Evolutionary conservation across 2,329 filamentous ascomycete species (phyloP).

Genomic region (Colletotrichum liaoningense): DNA sequence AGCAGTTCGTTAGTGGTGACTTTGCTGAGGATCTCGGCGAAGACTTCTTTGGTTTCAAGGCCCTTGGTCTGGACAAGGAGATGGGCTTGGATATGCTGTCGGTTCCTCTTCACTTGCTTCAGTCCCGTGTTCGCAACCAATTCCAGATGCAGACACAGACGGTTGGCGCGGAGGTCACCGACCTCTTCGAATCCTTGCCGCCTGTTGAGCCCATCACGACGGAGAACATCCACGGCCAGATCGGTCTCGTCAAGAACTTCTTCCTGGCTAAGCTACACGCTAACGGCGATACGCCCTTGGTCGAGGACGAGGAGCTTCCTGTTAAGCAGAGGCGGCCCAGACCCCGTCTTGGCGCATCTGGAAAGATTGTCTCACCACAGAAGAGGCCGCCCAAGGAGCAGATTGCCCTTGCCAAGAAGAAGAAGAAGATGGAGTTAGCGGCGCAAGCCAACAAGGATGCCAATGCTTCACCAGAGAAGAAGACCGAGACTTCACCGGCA

Average conservation of each 20-base stretch:
- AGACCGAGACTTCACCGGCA: slow-evolving; percentile 52
- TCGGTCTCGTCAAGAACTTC: slow-evolving; percentile 91
- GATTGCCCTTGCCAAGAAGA: slow-evolving; percentile 86
- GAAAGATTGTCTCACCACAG: slow-evolving; percentile 87
- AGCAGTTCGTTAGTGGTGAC: slow-evolving; percentile 96
- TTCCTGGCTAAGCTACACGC: slow-evolving; percentile 90
- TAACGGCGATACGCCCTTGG: slow-evolving; percentile 75
- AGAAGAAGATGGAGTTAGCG: slow-evolving; percentile 76
- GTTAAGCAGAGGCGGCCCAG: slow-evolving; percentile 85
- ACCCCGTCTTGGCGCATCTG: slow-evolving; percentile 75
- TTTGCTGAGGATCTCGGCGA: slow-evolving; percentile 98
- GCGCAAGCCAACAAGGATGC: slow-evolving; percentile 64
- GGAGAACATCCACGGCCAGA: slow-evolving; percentile 81
- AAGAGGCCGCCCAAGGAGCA: slow-evolving; percentile 87
- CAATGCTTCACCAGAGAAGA: slow-evolving; percentile 49
- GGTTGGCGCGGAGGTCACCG: slow-evolving; percentile 63
- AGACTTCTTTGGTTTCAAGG: slow-evolving; percentile 99
- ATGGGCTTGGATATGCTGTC: slow-evolving; percentile 89
- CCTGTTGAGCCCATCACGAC: slow-evolving; percentile 82
- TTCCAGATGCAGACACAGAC: slow-evolving; percentile 80
- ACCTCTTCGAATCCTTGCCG: slow-evolving; percentile 75
- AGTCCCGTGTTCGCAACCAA: slow-evolving; percentile 87
- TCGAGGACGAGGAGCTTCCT: slow-evolving; percentile 95
- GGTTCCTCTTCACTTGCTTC: slow-evolving; percentile 92
- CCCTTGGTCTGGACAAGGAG: slow-evolving; percentile 91